Base-by-base conservation (phyloP, 257 asterid species). In the Penstemon davidsonii region DNA sequence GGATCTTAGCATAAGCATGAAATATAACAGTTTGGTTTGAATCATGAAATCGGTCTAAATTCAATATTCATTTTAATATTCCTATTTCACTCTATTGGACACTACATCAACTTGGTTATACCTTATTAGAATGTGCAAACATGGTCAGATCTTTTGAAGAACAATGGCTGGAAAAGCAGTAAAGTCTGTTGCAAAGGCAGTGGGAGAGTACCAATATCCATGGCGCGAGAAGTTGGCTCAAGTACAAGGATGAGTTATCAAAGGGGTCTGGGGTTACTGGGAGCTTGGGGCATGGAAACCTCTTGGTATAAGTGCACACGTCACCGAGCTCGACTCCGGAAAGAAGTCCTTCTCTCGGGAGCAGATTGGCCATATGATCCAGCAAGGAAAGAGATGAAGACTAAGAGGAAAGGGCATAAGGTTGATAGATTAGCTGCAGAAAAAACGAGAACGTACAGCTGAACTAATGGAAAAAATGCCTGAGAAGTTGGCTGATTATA, bases 251-350 rank as follows among this genome's bases (percentile, higher is more conserved):
- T 44, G 97, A 91, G 80, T 88, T 91, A 2, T 79, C 97, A 0
- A 91, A 88, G 80, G 97, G 11, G 95, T 91, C 10, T 88, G 95
- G 96, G 97, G 97, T 55, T 91, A 87, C 73, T 91, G 97, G 96
- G 95, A 91, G 83, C 89, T 86, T 38, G 97, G 96, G 39, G 95
- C 93, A 8, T 91, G 96, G 96, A 88, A 91, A 61, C 91, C 96
- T 52, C 86, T 91, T 0, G 84, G 79, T 4, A 83, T 91, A 56
- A 86, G 95, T 73, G 97, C 95, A n/a, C n/a, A 54, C 91, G 95
- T 18, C 78, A 53, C 49, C 85, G 96, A 12, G 96, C 97, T 47
- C 86, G 86, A 4, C 78, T 91, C 8, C 91, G 93, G 43, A 88
- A 88, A 73, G 96, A 91, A 81, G 93, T 85, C 59, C 89, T 91